These are phyloP conservation scores for Dactylellina leptospora DNA, from an alignment of 2,329 filamentous ascomycete genomes.

Conservation along the genomic window DNA sequence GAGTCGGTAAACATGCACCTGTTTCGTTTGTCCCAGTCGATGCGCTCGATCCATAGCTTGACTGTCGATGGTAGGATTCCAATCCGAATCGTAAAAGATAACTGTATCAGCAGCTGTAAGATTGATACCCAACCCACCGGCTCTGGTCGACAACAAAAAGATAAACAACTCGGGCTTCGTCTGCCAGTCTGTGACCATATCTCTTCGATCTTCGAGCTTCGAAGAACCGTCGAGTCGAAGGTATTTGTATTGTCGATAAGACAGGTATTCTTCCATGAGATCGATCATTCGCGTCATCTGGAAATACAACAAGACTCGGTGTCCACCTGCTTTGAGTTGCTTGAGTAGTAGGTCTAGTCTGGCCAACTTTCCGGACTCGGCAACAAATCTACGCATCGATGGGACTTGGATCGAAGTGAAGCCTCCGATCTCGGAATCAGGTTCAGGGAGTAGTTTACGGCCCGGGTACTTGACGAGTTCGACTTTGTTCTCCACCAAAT, in stretches of 20 bases:
- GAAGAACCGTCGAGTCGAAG: conserved; percentile 95
- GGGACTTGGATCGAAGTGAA: conserved; percentile 93
- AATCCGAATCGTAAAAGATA: conserved; percentile 99
- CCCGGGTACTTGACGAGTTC: conserved; percentile 72
- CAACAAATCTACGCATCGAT: conserved; percentile 97
- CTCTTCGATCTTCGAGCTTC: conserved; percentile 93
- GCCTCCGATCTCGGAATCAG: conserved; percentile 80
- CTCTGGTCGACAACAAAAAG: conserved; percentile 93
- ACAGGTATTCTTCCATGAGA: conserved; percentile 97
- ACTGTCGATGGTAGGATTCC: conserved; percentile 98
- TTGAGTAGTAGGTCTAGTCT: conserved; percentile 87
- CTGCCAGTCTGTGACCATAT: conserved; percentile 97
- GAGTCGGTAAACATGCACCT: conserved; percentile 96
- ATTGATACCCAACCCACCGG: conserved; percentile 97
- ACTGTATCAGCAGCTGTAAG: conserved; percentile 95
- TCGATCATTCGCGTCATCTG: conserved; percentile 99
- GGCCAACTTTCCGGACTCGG: conserved; percentile 94
- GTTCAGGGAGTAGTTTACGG: conserved; percentile 74
- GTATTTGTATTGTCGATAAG: conserved; percentile 99
- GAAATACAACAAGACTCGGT: conserved; percentile 97
- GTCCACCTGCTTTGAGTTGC: conserved; percentile 87
- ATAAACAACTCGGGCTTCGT: conserved; percentile 94
- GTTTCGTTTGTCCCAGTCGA: conserved; percentile 88
- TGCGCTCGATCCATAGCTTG: conserved; percentile 99
- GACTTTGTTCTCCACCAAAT: conserved; percentile 76